A percentile compares a stretch with the other conserved stretches of the same genome.
These are phyloP conservation scores for Mycena pura DNA, from an alignment of 768 basidiomycete genomes.

Conservation along the genomic window DNA sequence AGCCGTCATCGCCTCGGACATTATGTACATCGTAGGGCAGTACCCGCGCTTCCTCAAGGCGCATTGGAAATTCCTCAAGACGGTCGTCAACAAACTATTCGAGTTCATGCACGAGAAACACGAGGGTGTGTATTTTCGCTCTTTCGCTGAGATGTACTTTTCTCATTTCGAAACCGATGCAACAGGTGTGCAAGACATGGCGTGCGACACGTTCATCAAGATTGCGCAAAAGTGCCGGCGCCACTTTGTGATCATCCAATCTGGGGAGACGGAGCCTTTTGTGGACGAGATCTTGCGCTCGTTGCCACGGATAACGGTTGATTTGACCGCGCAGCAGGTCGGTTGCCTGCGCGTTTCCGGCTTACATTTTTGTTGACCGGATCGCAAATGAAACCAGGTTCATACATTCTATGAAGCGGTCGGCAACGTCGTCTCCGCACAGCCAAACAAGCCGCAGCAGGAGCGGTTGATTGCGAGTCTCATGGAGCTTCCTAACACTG, in stretches of 20 bases:
- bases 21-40: constrained; percentile 99
- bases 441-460: constrained; percentile 96
- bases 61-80: constrained; percentile 99
- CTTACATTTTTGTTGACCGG: background rate
- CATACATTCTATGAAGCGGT: constrained; percentile 99
- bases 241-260: constrained; percentile 99
- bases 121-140: constrained; percentile 64
- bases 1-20: constrained; percentile 94
- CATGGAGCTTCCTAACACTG: constrained; percentile 97
- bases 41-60: constrained; percentile 99
- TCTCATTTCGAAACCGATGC: background rate
- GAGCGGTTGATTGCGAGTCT: constrained; percentile 92
- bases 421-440: constrained; percentile 98
- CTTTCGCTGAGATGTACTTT: background rate
- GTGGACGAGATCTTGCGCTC: constrained; percentile 95
- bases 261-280: constrained; percentile 96
- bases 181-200: constrained; percentile 98
- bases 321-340: constrained; percentile 89
- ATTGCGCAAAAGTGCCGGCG: constrained; percentile 98
- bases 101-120: constrained; percentile 99
- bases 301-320: constrained; percentile 92
- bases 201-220: constrained; percentile 99
- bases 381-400: constrained; percentile 48
- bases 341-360: constrained; percentile 27
- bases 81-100: constrained; percentile 98